Base-by-base conservation (phyloP, 1,284 basidiomycete species). In the Boletus holoroseus region DNA sequence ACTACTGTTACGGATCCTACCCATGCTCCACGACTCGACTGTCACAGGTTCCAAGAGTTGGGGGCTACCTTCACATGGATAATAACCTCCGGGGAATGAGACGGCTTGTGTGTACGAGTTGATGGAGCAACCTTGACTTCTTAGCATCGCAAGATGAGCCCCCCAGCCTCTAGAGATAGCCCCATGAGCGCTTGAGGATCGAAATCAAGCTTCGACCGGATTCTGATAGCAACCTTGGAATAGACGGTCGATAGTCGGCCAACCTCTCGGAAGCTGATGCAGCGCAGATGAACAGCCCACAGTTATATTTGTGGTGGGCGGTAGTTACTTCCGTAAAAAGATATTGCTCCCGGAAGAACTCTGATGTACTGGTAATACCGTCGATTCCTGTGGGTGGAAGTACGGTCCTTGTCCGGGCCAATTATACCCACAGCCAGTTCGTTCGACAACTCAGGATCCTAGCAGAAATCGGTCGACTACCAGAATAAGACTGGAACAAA, bases 61-160 rank as follows among this genome's bases (percentile, higher is more conserved):
- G 30, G 30, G 16, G 12, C 24, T 22, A 7, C 16, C 36, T 49
- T 50, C 49, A 50, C 49, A 50, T 40, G 49, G 28, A 34, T 13
- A 30, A 50, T 24, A 50, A 22, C 16, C 16, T 34, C 49, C 24
- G 18, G 22, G 18, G 7, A 32, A 11, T 26, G 16, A n/a, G 13
- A 37, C 11, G 3, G 13, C 32, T 38, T 15, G 41, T 20, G 35
- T 22, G 32, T 39, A 18, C 37, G n/a, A 27, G 8, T 27, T 16
- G 28, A 39, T 11, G 36, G 31, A 16, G 47, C 26, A 12, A 16
- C 9, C 36, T 20, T 28, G 41, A n/a, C 18, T 22, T 11, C 13
- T 18, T 35, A 18, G 26, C 18, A 37, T 6, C 16, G n/a, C 26
- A 8, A 42, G 13, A 7, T 6, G 18, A 22, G 18, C 9, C 13